These are phyloP conservation scores for Yamagishiella unicocca DNA, from an alignment of 139 green algal species.

Conservation along the genomic window DNA sequence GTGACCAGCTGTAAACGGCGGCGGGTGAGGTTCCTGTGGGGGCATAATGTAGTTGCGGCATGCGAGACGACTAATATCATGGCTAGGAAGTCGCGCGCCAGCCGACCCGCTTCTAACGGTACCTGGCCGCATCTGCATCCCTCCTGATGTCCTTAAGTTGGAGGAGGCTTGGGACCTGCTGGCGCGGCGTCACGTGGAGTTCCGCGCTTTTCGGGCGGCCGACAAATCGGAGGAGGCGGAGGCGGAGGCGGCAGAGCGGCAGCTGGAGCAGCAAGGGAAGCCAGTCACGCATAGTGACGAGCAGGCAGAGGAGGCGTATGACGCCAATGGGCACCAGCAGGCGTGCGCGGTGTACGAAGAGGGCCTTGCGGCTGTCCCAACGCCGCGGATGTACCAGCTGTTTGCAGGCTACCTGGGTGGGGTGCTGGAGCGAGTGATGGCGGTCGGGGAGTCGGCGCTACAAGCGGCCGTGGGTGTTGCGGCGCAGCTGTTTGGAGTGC, in stretches of 20 bases:
- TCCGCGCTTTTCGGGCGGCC: background rate
- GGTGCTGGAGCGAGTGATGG: conserved; percentile 35
- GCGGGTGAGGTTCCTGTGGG: too few species aligned
- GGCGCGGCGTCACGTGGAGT: conserved; percentile 56
- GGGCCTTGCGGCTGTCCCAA: conserved; percentile 45
- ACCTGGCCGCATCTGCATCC: too few species aligned
- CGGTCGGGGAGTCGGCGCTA: background rate
- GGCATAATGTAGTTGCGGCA: too few species aligned
- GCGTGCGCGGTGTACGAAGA: conserved; percentile 52
- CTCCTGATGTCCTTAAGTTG: background rate
- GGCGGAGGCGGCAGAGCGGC: conserved; percentile 6
- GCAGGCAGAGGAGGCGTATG: background rate
- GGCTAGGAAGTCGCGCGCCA: too few species aligned
- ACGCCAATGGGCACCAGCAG: background rate
- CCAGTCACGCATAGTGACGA: background rate
- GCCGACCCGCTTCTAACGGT: too few species aligned
- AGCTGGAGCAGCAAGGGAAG: background rate
- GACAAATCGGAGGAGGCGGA: background rate
- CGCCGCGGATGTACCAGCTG: conserved; percentile 50
- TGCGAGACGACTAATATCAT: too few species aligned
- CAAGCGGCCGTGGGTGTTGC: conserved; percentile 28
- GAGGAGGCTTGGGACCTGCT: conserved; percentile 72
- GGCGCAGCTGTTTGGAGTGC: conserved; percentile 47
- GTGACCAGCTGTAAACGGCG: too few species aligned
- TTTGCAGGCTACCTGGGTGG: conserved; percentile 61